Base-by-base conservation (phyloP, 805 yeast species). In the Tetrapisispora fleetii region DNA sequence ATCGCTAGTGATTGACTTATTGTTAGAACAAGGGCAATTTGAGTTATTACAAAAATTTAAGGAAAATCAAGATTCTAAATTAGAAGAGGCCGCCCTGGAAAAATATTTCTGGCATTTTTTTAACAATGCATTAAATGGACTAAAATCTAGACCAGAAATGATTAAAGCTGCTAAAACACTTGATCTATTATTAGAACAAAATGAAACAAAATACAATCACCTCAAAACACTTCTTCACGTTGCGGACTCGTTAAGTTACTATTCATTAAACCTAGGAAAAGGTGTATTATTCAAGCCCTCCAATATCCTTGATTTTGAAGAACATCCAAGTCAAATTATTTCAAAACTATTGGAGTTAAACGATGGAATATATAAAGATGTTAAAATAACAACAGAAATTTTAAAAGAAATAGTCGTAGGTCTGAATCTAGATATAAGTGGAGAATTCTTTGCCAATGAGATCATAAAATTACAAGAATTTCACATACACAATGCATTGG, bases 401-500 rank as follows among this genome's bases (percentile, higher is more conserved):
- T 49, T 75, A 22, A 60, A 62, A 37, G 71, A 71, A 40, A 57
- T 81, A 33, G 59, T 69, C 2, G 53, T 64, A 1, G 81, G 72
- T 13, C 60, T 77, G 18, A 61, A 65, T 8, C 50, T 64, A 4
- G 43, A 40, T 47, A 17, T 18, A 5, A 16, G n/a, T 1, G 21
- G 17, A 21, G 27, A 32, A 14, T 41, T 46, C 28, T 18, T 24
- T 18, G 19, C 8, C 18, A 18, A 43, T 16, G 50, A 51, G 38
- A 46, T 49, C 37, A 50, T 50, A n/a, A 52, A 59, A 46, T 51
- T 77, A 6, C 61, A 70, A 48, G 65, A 72, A 16, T 71, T 77
- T 38, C 82, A 86, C 55, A 78, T 87, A 21, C 87, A 85, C 54
- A 73, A 82, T 41, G 78, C 95, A 0, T 68, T 85, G 27, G 78